Evolutionary conservation across 1,284 basidiomycete genomes (phyloP).

Genomic region (Ganoderma resinaceum): DNA sequence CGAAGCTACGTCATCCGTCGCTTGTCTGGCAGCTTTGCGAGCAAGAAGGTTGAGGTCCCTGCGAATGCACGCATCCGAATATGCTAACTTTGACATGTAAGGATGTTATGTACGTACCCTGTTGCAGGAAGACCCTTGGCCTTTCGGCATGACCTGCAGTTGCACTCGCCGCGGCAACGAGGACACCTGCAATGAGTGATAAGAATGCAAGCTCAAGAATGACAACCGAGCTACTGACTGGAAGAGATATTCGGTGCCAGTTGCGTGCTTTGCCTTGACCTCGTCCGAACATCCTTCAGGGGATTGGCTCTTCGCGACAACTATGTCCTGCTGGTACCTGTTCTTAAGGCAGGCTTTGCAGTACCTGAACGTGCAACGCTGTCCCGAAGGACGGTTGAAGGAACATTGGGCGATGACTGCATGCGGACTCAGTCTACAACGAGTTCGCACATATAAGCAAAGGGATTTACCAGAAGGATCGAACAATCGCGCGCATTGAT

Average conservation of each 20-base stretch:
- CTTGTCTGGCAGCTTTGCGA: slow-evolving; percentile 39
- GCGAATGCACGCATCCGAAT: slow-evolving; percentile 13
- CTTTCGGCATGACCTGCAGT: slow-evolving; percentile 70
- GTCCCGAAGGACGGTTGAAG: slow-evolving; percentile 40
- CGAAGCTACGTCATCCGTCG: neutral
- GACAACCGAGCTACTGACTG: slow-evolving; percentile 49
- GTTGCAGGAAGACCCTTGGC: slow-evolving; percentile 62
- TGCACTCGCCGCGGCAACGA: slow-evolving; percentile 68
- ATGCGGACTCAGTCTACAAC: slow-evolving; percentile 31
- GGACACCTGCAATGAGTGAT: slow-evolving; percentile 59
- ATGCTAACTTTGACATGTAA: neutral
- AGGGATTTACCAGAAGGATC: slow-evolving; percentile 52
- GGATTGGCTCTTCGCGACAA: slow-evolving; percentile 48
- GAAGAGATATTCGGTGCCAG: slow-evolving; percentile 55
- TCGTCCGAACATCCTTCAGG: slow-evolving; percentile 29
- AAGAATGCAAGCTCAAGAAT: slow-evolving; percentile 1
- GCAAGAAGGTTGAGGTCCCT: slow-evolving; percentile 48
- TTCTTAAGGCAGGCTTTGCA: slow-evolving; percentile 73
- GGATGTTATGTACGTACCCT: slow-evolving; percentile 51
- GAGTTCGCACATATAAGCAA: neutral
- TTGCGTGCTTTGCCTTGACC: slow-evolving; percentile 44
- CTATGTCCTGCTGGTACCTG: slow-evolving; percentile 62
- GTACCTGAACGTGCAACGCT: slow-evolving; percentile 62
- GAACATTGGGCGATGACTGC: slow-evolving; percentile 59
- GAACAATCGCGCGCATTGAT: slow-evolving; percentile 72